These are phyloP conservation scores for Candida vaughaniae DNA, from an alignment of 805 yeast species.

Conservation along the genomic window DNA sequence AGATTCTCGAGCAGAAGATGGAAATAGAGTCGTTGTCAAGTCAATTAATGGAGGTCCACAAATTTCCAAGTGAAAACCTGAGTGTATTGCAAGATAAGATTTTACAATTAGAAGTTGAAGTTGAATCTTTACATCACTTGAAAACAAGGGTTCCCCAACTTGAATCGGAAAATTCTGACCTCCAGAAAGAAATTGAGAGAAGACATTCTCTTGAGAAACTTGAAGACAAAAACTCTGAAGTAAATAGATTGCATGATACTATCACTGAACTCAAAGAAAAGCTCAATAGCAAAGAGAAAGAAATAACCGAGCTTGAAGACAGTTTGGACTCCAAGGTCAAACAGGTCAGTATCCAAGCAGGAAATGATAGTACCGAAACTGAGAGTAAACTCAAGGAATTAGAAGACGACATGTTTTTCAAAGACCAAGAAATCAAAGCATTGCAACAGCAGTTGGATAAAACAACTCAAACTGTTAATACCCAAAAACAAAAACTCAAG, in stretches of 20 bases:
- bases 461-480: conserved; percentile 5
- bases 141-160: conserved; percentile 9
- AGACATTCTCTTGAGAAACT: conserved; percentile 12
- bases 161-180: conserved; percentile 7
- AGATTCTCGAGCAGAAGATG: conserved; percentile 7
- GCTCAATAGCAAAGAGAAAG: conserved; percentile 8
- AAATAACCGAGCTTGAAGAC: conserved; percentile 6
- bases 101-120: conserved; percentile 6
- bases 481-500: conserved; percentile 13
- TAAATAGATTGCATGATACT: conserved; percentile 11
- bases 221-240: conserved; percentile 13
- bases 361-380: background rate
- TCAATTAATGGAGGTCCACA: conserved; percentile 11
- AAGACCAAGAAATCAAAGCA: conserved; percentile 16
- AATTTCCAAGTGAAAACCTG: conserved; percentile 7
- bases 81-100: conserved; percentile 3
- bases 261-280: conserved; percentile 18
- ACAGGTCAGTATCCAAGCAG: background rate
- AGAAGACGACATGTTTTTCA: conserved; percentile 12
- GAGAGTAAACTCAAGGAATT: conserved; percentile 6
- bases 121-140: conserved; percentile 4
- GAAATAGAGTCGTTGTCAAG: conserved; percentile 11
- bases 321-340: conserved; percentile 7
- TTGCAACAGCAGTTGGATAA: conserved; percentile 15
- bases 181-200: conserved; percentile 13